These are phyloP conservation scores for Helminthosporium solani DNA, from an alignment of 2,329 filamentous ascomycete species.

Conservation along the genomic window DNA sequence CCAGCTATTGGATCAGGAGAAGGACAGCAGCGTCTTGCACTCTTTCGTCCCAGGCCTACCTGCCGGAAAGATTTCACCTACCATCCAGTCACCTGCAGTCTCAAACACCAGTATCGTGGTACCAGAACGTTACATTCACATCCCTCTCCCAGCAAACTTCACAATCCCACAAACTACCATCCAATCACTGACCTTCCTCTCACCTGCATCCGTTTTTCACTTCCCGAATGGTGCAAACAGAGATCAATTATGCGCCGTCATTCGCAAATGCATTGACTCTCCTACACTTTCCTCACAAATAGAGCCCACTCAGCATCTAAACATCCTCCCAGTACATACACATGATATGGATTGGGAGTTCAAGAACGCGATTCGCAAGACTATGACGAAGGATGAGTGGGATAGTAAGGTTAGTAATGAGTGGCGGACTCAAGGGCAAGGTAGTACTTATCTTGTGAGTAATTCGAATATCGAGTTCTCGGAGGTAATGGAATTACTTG, in stretches of 20 bases:
- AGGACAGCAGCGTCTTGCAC: not conserved
- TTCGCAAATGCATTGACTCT: not conserved
- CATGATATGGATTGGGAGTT: conserved; percentile 13
- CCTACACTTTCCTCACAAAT: not conserved
- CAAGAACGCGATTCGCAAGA: conserved; percentile 11
- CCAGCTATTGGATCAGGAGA: conserved; percentile 2
- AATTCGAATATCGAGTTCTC: conserved; percentile 4
- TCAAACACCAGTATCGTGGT: not conserved
- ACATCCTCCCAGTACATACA: conserved; percentile 7
- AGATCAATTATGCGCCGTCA: conserved; percentile 1
- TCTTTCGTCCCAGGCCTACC: not conserved
- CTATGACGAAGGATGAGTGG: conserved; percentile 3
- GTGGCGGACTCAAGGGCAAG: conserved; percentile 11
- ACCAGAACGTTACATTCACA: conserved; percentile 3
- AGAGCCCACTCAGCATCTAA: not conserved
- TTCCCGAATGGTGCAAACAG: conserved; percentile 7
- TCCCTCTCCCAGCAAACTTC: conserved; percentile 12
- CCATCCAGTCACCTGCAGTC: not conserved
- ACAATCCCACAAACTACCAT: conserved; percentile 2
- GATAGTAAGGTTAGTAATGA: not conserved
- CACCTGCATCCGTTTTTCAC: conserved; percentile 4
- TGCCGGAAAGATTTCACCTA: not conserved
- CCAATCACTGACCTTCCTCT: conserved; percentile 4
- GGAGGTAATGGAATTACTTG: not conserved
- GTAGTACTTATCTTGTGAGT: conserved; percentile 15